A percentile compares a stretch with the other conserved stretches of the same genome.
Evolutionary conservation across 139 green algal genomes (phyloP).

Genomic region (Picochlorum sp.): DNA sequence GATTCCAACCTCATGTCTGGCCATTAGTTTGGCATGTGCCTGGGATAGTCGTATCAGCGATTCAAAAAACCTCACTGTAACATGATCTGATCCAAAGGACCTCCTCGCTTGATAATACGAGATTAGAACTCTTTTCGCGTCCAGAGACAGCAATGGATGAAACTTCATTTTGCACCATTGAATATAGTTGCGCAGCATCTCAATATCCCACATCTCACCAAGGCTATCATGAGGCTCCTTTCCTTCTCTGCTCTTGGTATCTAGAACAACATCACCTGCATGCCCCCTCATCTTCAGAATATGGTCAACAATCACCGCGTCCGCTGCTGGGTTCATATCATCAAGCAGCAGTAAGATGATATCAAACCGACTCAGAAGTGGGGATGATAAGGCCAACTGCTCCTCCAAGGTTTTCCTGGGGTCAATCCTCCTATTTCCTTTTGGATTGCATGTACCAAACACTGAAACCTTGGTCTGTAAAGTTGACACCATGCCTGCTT

Average conservation of each 20-base stretch:
- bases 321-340: slow-evolving; percentile 46
- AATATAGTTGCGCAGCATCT: slow-evolving; percentile 65
- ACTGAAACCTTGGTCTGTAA: slow-evolving; percentile 64
- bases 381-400: slow-evolving; percentile 31
- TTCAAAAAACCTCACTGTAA: slow-evolving; percentile 81
- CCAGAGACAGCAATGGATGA: slow-evolving; percentile 36
- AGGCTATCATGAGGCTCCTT: background rate
- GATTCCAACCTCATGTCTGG: slow-evolving; percentile 30
- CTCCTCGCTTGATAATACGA: slow-evolving; percentile 68
- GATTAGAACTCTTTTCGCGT: slow-evolving; percentile 52
- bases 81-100: slow-evolving; percentile 29
- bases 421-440: slow-evolving; percentile 21
- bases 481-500: slow-evolving; percentile 84
- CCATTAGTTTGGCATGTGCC: slow-evolving; percentile 75
- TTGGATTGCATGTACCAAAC: slow-evolving; percentile 38
- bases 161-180: slow-evolving; percentile 44
- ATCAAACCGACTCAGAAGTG: slow-evolving; percentile 83
- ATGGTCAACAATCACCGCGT: slow-evolving; percentile 57
- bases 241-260: background rate
- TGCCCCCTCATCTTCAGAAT: slow-evolving; percentile 43
- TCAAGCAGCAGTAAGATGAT: slow-evolving; percentile 75
- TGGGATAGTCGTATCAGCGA: slow-evolving; percentile 74
- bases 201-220: slow-evolving; percentile 42
- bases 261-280: background rate
- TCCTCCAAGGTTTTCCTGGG: slow-evolving; percentile 13